These are phyloP conservation scores for Erythrophleum ivorense DNA, from an alignment of 331 rosid species.

Conservation along the genomic window DNA sequence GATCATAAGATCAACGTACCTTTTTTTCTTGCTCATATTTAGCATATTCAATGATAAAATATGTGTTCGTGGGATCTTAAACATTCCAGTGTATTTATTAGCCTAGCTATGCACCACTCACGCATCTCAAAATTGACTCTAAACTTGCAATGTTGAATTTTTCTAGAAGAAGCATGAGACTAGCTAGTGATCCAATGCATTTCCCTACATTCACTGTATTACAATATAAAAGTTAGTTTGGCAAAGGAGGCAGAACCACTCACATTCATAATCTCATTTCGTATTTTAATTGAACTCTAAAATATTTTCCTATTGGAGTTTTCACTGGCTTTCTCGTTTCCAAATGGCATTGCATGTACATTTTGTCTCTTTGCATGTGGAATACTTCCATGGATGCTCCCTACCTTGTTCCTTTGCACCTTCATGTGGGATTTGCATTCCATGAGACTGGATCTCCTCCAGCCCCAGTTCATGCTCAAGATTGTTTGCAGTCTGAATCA, in stretches of 20 bases:
- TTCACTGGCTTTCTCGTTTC: neutral
- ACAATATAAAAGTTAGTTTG: constrained; percentile 15
- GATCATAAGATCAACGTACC: constrained; percentile 25
- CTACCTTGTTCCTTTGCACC: neutral
- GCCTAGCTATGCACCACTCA: neutral
- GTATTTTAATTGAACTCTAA: constrained; percentile 14
- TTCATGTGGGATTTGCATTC: neutral
- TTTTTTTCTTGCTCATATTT: constrained; percentile 33
- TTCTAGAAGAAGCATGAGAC: constrained; percentile 22
- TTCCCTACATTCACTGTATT: constrained; percentile 19
- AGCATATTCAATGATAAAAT: neutral
- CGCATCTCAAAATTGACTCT: constrained; percentile 12
- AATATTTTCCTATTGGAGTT: neutral
- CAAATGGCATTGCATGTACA: neutral
- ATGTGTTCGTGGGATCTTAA: neutral
- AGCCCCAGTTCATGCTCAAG: constrained; percentile 29
- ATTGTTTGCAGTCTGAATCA: constrained; percentile 19
- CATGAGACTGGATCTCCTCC: constrained; percentile 5
- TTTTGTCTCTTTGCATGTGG: constrained; percentile 19
- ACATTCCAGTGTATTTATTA: constrained; percentile 24
- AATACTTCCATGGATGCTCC: constrained; percentile 13
- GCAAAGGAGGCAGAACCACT: constrained; percentile 23
- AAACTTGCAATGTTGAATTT: constrained; percentile 23
- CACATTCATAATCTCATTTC: constrained; percentile 13
- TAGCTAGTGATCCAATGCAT: neutral